Evolutionary conservation across 495 filamentous ascomycete genomes (phyloP), one percentile per base, ranked within the genome.

Genomic region (Chaetomium cochliodes): DNA sequence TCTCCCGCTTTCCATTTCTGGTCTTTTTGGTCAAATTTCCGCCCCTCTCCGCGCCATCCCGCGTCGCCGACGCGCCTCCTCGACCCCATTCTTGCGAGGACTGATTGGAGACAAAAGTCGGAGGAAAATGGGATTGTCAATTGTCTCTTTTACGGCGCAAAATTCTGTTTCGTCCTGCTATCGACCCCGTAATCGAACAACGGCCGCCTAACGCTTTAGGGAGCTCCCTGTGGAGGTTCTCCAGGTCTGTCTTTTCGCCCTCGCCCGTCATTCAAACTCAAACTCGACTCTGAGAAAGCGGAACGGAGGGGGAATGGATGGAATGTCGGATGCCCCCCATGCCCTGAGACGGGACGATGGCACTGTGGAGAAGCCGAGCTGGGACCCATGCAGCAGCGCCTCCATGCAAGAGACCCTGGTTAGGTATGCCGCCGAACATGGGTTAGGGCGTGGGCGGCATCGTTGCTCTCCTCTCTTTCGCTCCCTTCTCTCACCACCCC

Each of bases 391-490:
- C 50, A 30, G 9, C 23, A 53, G 50, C 50, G 50, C 52, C 52
- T 54, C 52, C 52, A 54, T 54, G 52, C 52, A 33, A 33, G 28
- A 54, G 52, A 54, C 52, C 52, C 52, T 54, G 25, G 52, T 44
- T 53, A n/a, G n/a, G n/a, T n/a, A 33, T 30, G 26, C 15, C 33
- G 52, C 52, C 52, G 46, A 54, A 54, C 26, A 54, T 37, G 52
- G 33, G 26, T 25, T 26, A 52, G 49, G 49, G 49, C 49, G 49
- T 52, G 49, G 49, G 49, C 26, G 22, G 33, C 33, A 37, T 54
- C 25, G 52, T 30, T 37, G 52, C 26, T 53, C 18, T 53, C 20
- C 33, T 37, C 41, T 44, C 16, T 44, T 5, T 23, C 25, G 49
- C 49, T 51, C 33, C 6, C 33, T 30, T 30, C 28, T 26, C 49